Evolutionary conservation across 2,329 filamentous ascomycete species (phyloP).

Genomic region (Pseudopithomyces maydicus): DNA sequence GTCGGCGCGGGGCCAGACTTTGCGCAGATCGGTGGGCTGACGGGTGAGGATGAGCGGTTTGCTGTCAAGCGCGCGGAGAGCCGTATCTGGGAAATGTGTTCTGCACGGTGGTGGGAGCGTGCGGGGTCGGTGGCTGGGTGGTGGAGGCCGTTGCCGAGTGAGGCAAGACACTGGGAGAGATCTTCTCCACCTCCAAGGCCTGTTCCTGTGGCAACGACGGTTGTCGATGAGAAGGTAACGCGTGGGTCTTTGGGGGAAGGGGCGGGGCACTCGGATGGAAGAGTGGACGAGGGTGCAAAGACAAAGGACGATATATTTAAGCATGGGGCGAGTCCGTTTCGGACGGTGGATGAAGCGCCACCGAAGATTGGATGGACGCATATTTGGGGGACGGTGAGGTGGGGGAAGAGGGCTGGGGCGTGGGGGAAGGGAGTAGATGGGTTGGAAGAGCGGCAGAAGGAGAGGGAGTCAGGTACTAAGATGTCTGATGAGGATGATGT

Average conservation of each 20-base stretch:
- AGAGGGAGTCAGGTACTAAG: conserved; percentile 21
- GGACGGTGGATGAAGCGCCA: conserved; percentile 51
- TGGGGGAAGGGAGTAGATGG: conserved; percentile 59
- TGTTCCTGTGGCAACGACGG: not conserved
- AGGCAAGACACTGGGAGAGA: conserved; percentile 70
- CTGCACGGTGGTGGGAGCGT: conserved; percentile 71
- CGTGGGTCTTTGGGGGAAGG: too few relatives aligned
- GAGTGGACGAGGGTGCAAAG: not conserved
- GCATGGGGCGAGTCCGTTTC: conserved; percentile 53
- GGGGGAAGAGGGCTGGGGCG: conserved; percentile 58
- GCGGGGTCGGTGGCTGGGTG: conserved; percentile 63
- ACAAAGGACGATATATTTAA: conserved; percentile 43
- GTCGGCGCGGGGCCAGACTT: conserved; percentile 60
- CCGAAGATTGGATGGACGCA: conserved; percentile 59
- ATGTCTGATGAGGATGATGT: not conserved
- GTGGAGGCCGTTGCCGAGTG: conserved; percentile 69
- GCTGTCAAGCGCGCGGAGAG: conserved; percentile 78
- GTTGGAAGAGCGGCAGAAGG: conserved; percentile 45
- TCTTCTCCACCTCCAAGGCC: not conserved
- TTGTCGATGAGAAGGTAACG: not conserved
- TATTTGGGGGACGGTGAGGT: conserved; percentile 59
- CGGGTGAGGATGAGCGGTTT: conserved; percentile 81
- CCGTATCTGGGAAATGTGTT: conserved; percentile 83
- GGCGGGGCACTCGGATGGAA: conserved; percentile 3
- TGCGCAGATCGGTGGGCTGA: conserved; percentile 69